Conservation (phyloP, 2,329 filamentous ascomycete genomes). For the Dactylellina cionopaga region DNA sequence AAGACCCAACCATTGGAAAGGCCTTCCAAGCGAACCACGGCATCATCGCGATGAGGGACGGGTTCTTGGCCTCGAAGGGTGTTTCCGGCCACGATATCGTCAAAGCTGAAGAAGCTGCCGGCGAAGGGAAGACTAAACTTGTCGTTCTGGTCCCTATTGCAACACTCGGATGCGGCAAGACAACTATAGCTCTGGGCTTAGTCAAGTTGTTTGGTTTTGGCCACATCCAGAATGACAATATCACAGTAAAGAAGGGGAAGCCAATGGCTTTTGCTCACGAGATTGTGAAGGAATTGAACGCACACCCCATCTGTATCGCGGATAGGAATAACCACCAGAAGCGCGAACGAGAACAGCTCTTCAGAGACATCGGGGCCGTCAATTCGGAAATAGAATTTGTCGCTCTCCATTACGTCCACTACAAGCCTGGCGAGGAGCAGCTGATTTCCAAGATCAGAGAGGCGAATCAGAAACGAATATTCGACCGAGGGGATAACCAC, state of each 20-base stretch:
- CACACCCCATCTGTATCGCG: constrained; percentile 78
- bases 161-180: constrained; percentile 96
- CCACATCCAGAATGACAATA: constrained; percentile 96
- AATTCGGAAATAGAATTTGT: constrained; percentile 76
- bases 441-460: constrained; percentile 77
- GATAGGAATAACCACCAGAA: constrained; percentile 94
- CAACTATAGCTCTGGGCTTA: constrained; percentile 84
- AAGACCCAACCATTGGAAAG: constrained; percentile 74
- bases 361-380: constrained; percentile 75
- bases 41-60: constrained; percentile 89
- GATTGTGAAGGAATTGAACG: constrained; percentile 42
- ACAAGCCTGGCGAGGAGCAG: constrained; percentile 61
- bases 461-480: constrained; percentile 79
- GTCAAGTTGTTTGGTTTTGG: constrained; percentile 88
- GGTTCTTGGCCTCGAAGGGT: constrained; percentile 84
- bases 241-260: constrained; percentile 77
- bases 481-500: constrained; percentile 91
- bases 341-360: constrained; percentile 86
- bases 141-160: constrained; percentile 80
- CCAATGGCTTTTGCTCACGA: constrained; percentile 78
- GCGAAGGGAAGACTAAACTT: constrained; percentile 71
- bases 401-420: constrained; percentile 87
- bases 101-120: constrained; percentile 70
- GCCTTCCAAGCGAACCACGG: constrained; percentile 88
- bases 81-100: constrained; percentile 78